phyloP scores from a whole-genome alignment of 257 asterid genomes.

The Thymus mandschuricus region DNA sequence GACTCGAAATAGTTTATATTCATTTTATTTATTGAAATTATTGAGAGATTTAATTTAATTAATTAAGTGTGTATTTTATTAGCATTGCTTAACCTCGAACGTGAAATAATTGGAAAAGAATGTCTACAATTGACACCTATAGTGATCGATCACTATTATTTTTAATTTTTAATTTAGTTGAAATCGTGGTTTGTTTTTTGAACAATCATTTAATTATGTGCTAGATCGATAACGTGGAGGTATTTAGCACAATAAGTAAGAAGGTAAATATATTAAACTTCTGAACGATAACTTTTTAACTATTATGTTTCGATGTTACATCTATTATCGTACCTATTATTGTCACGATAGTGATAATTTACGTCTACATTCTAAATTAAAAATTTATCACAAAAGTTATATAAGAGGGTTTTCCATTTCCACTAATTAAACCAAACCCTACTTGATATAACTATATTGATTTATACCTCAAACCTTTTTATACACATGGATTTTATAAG shows the following conservation, averaged over 20 bases:
- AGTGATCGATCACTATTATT: not conserved
- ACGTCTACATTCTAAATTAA: no score
- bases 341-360: no score
- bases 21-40: conserved; percentile 25
- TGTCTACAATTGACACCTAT: conserved; percentile 35
- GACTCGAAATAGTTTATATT: conserved; percentile 29
- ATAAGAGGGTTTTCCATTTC: no score
- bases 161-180: not conserved
- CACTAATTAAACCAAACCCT: no score
- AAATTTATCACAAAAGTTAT: no score
- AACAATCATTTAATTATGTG: not conserved
- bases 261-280: no score
- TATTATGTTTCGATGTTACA: no score
- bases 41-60: conserved; percentile 16
- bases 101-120: conserved; percentile 35
- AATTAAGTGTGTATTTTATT: conserved; percentile 18
- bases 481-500: no score
- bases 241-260: not conserved
- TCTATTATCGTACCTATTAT: no score
- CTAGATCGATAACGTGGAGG: not conserved
- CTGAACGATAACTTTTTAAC: no score
- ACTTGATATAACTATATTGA: no score
- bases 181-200: not conserved
- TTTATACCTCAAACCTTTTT: no score
- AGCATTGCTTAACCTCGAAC: conserved; percentile 30